These are phyloP conservation scores for Rhizomucor miehei DNA, from an alignment of 371 early-diverging fungal species.

Conservation along the genomic window DNA sequence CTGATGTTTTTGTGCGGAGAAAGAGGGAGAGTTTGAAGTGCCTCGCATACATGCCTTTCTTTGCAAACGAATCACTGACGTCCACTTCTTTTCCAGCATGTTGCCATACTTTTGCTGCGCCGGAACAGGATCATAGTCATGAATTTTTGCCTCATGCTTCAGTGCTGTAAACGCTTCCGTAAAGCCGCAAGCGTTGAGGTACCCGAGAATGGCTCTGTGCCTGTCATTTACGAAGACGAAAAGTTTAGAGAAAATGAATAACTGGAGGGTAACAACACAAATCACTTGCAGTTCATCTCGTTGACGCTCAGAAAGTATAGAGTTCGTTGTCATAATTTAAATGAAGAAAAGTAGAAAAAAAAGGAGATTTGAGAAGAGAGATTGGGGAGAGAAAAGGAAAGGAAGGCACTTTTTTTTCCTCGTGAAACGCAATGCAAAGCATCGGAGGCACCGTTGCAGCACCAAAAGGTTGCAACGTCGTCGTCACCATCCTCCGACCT, in stretches of 20 bases:
- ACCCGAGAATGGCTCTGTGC: conserved; percentile 83
- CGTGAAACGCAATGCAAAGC: no score
- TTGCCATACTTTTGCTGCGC: conserved; percentile 81
- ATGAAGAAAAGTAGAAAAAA: neutral
- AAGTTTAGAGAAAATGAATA: neutral
- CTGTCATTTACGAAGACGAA: conserved; percentile 35
- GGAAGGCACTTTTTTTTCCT: no score
- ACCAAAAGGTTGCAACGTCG: no score
- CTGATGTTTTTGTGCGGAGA: neutral
- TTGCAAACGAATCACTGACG: conserved; percentile 87
- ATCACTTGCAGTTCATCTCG: conserved; percentile 69
- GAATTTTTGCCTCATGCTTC: conserved; percentile 68
- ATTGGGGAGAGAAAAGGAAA: neutral
- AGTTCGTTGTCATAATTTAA: conserved; percentile 29
- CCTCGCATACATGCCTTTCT: conserved; percentile 62
- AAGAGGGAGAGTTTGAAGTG: no score
- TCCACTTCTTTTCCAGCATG: conserved; percentile 94
- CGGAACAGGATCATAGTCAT: conserved; percentile 65
- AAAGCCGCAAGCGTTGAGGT: conserved; percentile 73
- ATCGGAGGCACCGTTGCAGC: no score
- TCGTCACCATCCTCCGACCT: no score
- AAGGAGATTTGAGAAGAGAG: no score
- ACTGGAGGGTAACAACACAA: neutral
- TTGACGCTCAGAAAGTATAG: conserved; percentile 69
- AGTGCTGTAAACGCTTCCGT: conserved; percentile 66